These are phyloP conservation scores for Pyrenopolyporus hunteri DNA, from an alignment of 495 filamentous ascomycete genomes.

Conservation along the genomic window DNA sequence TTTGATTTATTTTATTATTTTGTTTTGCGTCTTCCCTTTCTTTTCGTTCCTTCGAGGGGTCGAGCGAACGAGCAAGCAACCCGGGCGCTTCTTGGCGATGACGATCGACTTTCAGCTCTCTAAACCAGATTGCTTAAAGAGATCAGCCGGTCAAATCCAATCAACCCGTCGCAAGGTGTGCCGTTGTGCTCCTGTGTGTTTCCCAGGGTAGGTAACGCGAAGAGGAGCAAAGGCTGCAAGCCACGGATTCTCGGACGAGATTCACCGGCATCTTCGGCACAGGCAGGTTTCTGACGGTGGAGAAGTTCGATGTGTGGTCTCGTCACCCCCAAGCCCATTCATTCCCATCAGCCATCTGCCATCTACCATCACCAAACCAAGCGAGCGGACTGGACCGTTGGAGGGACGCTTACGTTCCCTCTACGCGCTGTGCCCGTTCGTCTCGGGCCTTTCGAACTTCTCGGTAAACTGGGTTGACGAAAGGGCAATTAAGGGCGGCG, in stretches of 20 bases:
- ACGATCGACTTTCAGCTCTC: constrained; percentile 33
- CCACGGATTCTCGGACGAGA: constrained; percentile 34
- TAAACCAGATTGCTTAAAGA: constrained; percentile 17
- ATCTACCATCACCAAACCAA: too few relatives aligned
- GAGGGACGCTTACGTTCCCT: constrained; percentile 10
- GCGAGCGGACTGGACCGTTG: constrained; percentile 11
- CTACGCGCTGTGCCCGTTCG: constrained; percentile 21
- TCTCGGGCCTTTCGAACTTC: constrained; percentile 21
- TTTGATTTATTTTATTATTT: too few relatives aligned
- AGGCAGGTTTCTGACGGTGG: constrained; percentile 26
- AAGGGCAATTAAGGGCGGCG: constrained; percentile 8
- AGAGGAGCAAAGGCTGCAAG: constrained; percentile 26
- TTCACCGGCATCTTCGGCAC: constrained; percentile 40
- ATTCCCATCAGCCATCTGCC: too few relatives aligned
- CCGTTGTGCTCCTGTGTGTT: constrained; percentile 18
- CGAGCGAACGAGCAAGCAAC: not conserved
- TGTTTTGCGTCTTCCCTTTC: constrained; percentile 4
- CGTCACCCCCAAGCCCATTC: constrained; percentile 15
- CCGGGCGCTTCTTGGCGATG: constrained; percentile 9
- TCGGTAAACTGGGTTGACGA: constrained; percentile 23
- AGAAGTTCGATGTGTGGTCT: constrained; percentile 20
- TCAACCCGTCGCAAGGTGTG: constrained; percentile 22
- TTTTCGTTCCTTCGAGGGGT: not conserved
- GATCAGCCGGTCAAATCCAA: constrained; percentile 19
- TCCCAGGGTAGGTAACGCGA: constrained; percentile 22